Evolutionary conservation across 2,329 filamentous ascomycete genomes (phyloP), one percentile per base, ranked within the genome.

Genomic region (Acrocalymma vagum): DNA sequence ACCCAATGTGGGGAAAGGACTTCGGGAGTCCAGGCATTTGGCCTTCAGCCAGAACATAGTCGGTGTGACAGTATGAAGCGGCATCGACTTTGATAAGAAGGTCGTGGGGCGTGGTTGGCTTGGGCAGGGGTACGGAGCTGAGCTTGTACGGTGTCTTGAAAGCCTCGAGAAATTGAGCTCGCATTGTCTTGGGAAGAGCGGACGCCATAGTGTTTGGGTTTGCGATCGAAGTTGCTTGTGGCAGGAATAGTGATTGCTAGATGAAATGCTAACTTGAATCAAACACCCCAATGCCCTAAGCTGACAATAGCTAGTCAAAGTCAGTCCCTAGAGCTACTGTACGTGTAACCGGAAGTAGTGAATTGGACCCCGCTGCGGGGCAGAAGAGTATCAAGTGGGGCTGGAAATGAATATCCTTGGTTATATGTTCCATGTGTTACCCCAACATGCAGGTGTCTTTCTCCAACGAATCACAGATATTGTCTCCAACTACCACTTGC

Each of bases 31-130:
- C 57, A 6, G 52, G 55, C 61, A 71, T 63, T 24, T 62, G 49
- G 10, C 69, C 70, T 24, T 63, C 45, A 20, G 69, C 64, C 13
- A 73, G 55, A 7, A 72, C 64, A 17, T 55, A 63, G 36, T 73
- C 70, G 9, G 73, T 77, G 50, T 77, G 74, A 55, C 73, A 77
- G 50, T 77, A 78, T 1, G 72, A 76, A 8, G 73, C 73, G 5
- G 75, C 75, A 31, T 72, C 67, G 24, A 78, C 74, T 41, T 68
- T 69, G 53, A 78, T 69, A 13, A 78, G 67, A 16, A 78, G 33
- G 42, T 77, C 74, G 45, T 75, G 43, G 3, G 63, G 59, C n/a
- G 53, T 24, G 16, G 51, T 35, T 4, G 56, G 48, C 20, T 32
- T 38, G 4, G 72, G 73, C 6, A 72, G 34, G 3, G 70, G 64